Conservation (phyloP, 2,329 filamentous ascomycete genomes). For the Tolypocladium inflatum region DNA sequence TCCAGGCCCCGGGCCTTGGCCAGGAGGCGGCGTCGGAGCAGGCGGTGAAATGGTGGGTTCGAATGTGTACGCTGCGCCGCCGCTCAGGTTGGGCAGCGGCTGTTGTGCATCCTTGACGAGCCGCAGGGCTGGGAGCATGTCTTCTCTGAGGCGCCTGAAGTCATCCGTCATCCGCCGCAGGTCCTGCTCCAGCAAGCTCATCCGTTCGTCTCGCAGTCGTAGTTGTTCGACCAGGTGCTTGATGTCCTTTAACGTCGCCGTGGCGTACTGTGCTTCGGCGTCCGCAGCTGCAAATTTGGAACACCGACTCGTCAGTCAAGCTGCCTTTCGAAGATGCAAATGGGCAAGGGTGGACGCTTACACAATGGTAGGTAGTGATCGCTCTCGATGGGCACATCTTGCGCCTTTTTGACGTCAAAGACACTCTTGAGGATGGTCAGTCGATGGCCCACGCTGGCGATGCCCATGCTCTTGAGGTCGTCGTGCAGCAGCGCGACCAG, state of each 20-base stretch:
- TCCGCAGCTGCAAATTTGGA: constrained; percentile 60
- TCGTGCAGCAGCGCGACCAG: constrained; percentile 83
- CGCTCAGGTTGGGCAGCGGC: constrained; percentile 55
- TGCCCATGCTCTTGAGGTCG: constrained; percentile 90
- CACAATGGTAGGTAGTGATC: constrained; percentile 91
- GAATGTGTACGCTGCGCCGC: constrained; percentile 34
- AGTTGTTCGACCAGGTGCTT: constrained; percentile 84
- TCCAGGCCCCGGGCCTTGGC: constrained; percentile 35
- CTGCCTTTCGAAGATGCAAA: neutral
- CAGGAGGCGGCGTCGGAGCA: constrained; percentile 44
- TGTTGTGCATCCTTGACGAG: constrained; percentile 88
- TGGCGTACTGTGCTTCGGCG: constrained; percentile 73
- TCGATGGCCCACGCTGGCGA: constrained; percentile 85
- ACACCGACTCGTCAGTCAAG: constrained; percentile 11
- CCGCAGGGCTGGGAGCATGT: constrained; percentile 81
- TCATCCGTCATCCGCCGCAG: constrained; percentile 78
- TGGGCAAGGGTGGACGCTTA: constrained; percentile 32
- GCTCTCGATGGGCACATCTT: constrained; percentile 81
- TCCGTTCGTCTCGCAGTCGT: constrained; percentile 80
- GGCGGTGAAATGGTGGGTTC: constrained; percentile 43
- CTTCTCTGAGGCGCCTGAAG: constrained; percentile 79
- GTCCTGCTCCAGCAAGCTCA: constrained; percentile 74
- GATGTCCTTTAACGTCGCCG: constrained; percentile 87
- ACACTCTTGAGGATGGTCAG: constrained; percentile 92
- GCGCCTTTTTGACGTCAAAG: constrained; percentile 91